These are phyloP conservation scores for Nemania abortiva DNA, from an alignment of 2,329 filamentous ascomycete genomes.

Conservation along the genomic window DNA sequence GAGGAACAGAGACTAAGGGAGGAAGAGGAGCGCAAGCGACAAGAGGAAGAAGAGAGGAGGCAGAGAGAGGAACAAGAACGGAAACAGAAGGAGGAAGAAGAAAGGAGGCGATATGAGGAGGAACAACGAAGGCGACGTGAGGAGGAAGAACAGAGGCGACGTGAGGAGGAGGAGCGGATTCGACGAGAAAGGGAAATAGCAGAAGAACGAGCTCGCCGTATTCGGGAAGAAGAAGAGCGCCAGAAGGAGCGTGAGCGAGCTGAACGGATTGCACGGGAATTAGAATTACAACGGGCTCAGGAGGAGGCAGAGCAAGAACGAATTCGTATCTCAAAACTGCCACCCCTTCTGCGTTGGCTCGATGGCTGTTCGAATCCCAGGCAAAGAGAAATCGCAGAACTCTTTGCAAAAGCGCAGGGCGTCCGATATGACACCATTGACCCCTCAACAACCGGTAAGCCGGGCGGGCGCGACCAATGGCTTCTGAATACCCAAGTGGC, in stretches of 20 bases:
- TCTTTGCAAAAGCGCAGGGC: conserved; percentile 69
- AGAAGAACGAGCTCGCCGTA: conserved; percentile 54
- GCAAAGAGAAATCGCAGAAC: conserved; percentile 61
- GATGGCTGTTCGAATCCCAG: conserved; percentile 65
- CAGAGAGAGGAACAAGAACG: conserved; percentile 52
- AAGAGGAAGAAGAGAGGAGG: conserved; percentile 55
- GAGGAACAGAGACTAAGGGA: conserved; percentile 54
- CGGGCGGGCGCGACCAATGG: conserved; percentile 74
- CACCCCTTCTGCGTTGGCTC: conserved; percentile 72
- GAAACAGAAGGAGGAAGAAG: conserved; percentile 40
- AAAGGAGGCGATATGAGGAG: conserved; percentile 52
- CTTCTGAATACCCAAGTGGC: conserved; percentile 74
- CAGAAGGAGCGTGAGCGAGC: conserved; percentile 60
- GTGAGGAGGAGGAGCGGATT: conserved; percentile 44
- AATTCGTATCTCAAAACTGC: conserved; percentile 67
- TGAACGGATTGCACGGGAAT: conserved; percentile 64
- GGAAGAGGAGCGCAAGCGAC: conserved; percentile 52
- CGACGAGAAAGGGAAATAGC: conserved; percentile 45
- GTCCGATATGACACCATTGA: conserved; percentile 74
- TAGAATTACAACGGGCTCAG: conserved; percentile 62
- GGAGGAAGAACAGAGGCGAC: conserved; percentile 50
- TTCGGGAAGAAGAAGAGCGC: conserved; percentile 63
- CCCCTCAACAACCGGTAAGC: conserved; percentile 63
- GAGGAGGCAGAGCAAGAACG: conserved; percentile 69
- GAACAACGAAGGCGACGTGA: conserved; percentile 54